Conservation (phyloP, 73 alveolate species). For the Tetrahymena borealis region DNA sequence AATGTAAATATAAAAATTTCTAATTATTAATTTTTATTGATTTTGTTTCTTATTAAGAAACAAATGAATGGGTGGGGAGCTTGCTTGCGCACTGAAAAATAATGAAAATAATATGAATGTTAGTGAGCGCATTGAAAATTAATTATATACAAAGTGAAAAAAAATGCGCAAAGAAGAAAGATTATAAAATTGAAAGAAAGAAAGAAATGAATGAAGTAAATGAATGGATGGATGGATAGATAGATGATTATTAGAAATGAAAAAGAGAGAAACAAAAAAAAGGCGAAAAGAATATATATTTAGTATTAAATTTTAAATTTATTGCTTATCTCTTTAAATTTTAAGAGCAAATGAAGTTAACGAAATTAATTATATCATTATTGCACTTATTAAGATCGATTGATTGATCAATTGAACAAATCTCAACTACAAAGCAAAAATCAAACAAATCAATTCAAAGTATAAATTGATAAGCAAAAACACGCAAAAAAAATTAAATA, state of each 20-base stretch:
- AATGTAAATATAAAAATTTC: too few relatives aligned
- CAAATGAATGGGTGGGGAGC: background rate
- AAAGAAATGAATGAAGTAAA: background rate
- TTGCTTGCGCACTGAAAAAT: background rate
- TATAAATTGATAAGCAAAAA: background rate
- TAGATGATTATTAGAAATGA: background rate
- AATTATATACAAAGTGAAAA: background rate
- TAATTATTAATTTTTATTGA: too few relatives aligned
- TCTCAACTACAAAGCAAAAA: background rate
- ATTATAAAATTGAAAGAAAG: background rate
- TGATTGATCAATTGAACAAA: background rate
- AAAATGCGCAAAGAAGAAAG: background rate
- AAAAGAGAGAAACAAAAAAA: background rate
- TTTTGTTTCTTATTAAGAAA: too few relatives aligned
- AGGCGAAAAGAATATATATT: background rate
- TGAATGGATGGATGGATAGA: too few relatives aligned
- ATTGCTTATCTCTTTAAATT: background rate
- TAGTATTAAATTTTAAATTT: background rate
- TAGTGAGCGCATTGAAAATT: too few relatives aligned
- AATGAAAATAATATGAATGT: background rate
- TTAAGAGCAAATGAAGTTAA: background rate
- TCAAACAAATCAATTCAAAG: background rate
- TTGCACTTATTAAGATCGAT: background rate
- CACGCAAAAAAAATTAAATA: background rate
- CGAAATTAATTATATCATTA: background rate